Evolutionary conservation across 2,329 filamentous ascomycete species (phyloP).

Genomic region (Arthrobotrys megalospora): DNA sequence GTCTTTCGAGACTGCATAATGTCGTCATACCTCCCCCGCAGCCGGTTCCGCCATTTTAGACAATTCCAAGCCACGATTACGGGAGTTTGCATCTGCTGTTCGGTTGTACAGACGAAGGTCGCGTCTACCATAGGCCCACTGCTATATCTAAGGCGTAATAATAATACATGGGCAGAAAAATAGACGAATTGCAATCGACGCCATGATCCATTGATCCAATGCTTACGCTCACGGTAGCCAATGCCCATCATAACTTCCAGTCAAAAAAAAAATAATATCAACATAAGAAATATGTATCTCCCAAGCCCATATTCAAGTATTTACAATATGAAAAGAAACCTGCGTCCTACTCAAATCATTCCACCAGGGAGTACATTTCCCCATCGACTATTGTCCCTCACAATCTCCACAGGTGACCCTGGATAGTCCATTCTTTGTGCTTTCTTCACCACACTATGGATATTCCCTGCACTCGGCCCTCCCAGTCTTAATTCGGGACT

Average conservation of each 20-base stretch:
- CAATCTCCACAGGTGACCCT: conserved; percentile 48
- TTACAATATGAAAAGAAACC: conserved; percentile 21
- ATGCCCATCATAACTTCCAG: neutral
- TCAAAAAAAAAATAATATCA: conserved; percentile 2
- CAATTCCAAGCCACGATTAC: too few species aligned
- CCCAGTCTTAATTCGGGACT: conserved; percentile 18
- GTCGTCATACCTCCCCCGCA: too few species aligned
- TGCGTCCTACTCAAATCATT: conserved; percentile 35
- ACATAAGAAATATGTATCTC: conserved; percentile 7
- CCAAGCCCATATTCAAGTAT: conserved; percentile 30
- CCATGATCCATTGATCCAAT: conserved; percentile 4
- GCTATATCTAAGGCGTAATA: neutral
- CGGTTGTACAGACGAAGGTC: too few species aligned
- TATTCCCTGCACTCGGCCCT: conserved; percentile 2
- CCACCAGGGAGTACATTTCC: conserved; percentile 54
- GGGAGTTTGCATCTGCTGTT: too few species aligned
- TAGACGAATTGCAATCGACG: neutral
- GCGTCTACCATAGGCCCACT: neutral
- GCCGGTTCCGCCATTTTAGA: too few species aligned
- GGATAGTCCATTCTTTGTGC: conserved; percentile 5
- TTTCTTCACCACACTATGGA: conserved; percentile 23
- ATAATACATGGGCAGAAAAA: conserved; percentile 15
- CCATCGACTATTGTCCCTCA: conserved; percentile 57
- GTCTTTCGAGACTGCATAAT: too few species aligned
- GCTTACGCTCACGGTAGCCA: conserved; percentile 4